Percentiles rank a stretch among this genome's conserved stretches.
These are phyloP conservation scores for Russula ochroleuca DNA, from an alignment of 768 basidiomycete species.

Conservation along the genomic window DNA sequence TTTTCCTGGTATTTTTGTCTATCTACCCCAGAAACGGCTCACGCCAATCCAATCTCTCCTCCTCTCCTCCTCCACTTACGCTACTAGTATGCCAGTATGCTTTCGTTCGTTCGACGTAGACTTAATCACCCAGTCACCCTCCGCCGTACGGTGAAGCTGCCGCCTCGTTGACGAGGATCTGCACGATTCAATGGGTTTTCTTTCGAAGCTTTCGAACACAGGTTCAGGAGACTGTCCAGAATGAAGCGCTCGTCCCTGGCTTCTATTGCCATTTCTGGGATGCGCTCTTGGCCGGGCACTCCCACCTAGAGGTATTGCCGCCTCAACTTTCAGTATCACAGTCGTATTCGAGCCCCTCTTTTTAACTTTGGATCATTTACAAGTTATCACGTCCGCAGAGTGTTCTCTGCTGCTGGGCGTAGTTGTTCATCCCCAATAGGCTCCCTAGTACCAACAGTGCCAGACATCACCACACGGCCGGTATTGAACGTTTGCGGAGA, in stretches of 20 bases:
- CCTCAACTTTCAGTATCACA: no score
- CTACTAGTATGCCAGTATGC: no score
- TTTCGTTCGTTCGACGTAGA: no score
- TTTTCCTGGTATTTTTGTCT: neutral
- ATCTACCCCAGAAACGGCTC: slow-evolving; percentile 7
- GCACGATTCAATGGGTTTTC: neutral
- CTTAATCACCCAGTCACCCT: no score
- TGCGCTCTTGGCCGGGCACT: neutral
- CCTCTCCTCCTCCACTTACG: no score
- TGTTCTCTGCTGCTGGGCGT: neutral
- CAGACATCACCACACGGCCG: no score
- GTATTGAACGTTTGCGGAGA: no score
- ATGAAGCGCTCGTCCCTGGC: slow-evolving; percentile 10
- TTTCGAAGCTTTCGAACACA: neutral
- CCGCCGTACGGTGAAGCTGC: neutral
- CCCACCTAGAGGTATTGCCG: neutral
- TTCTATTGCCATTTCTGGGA: slow-evolving; percentile 2
- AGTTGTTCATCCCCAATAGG: no score
- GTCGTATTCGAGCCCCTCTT: no score
- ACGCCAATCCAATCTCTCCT: neutral
- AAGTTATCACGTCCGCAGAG: neutral
- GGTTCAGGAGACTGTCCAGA: slow-evolving; percentile 2
- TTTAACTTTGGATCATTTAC: no score
- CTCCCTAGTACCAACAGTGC: neutral
- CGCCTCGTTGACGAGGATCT: neutral